Percentiles rank a stretch among this genome's conserved stretches.
Evolutionary conservation across 805 yeast species (phyloP).

Genomic region (Dipodascopsis uninucleata): DNA sequence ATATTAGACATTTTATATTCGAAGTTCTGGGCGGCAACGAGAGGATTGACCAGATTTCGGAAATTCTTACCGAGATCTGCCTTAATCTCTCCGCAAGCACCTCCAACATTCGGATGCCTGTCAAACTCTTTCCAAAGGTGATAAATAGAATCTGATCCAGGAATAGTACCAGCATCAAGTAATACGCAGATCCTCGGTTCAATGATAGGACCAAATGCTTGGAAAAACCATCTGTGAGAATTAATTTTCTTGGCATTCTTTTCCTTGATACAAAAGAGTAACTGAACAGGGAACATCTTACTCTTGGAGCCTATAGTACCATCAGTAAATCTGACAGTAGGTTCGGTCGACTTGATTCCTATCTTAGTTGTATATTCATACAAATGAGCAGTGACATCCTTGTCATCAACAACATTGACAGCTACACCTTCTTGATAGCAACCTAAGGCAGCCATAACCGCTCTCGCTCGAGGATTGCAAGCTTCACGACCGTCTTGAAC

Average conservation of each 20-base stretch:
- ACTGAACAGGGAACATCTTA: slow-evolving; percentile 78
- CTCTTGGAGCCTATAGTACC: slow-evolving; percentile 34
- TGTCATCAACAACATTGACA: slow-evolving; percentile 79
- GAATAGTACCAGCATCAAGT: slow-evolving; percentile 93
- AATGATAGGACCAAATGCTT: slow-evolving; percentile 79
- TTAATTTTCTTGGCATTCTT: slow-evolving; percentile 85
- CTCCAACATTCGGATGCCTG: slow-evolving; percentile 76
- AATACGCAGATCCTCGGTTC: slow-evolving; percentile 80
- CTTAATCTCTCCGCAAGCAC: slow-evolving; percentile 96
- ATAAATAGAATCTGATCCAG: slow-evolving; percentile 77
- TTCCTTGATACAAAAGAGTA: slow-evolving; percentile 86
- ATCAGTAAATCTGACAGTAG: slow-evolving; percentile 57
- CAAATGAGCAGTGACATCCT: slow-evolving; percentile 77
- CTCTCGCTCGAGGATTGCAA: slow-evolving; percentile 72
- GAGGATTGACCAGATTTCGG: slow-evolving; percentile 64
- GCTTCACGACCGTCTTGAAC: slow-evolving; percentile 91
- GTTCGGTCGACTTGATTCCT: slow-evolving; percentile 66
- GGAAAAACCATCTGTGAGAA: slow-evolving; percentile 95
- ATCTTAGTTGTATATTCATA: slow-evolving; percentile 93
- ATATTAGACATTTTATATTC: slow-evolving; percentile 95
- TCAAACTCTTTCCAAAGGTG: slow-evolving; percentile 86
- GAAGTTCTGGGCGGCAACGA: slow-evolving; percentile 94
- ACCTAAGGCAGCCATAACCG: slow-evolving; percentile 80
- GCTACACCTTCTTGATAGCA: slow-evolving; percentile 95
- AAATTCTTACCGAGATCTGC: slow-evolving; percentile 70